A percentile compares a stretch with the other conserved stretches of the same genome.
These are phyloP conservation scores for Nicotiana paniculata DNA, from an alignment of 257 asterid species.

Conservation along the genomic window DNA sequence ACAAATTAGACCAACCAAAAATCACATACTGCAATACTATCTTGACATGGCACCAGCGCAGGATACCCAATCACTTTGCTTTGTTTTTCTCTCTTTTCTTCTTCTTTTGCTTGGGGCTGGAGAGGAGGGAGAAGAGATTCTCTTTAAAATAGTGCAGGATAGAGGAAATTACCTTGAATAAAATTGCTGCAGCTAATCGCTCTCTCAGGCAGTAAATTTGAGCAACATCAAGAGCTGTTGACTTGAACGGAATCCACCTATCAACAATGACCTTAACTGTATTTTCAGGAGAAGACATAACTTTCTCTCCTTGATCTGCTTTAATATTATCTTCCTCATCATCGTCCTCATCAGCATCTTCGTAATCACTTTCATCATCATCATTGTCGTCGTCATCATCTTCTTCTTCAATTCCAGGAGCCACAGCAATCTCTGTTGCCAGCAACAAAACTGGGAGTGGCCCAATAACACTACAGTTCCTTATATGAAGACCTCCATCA, in stretches of 20 bases:
- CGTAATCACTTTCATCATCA: conserved; percentile 39
- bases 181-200: conserved; percentile 69
- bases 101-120: neutral
- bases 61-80: neutral
- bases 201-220: conserved; percentile 89
- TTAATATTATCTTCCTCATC: conserved; percentile 30
- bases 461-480: conserved; percentile 62
- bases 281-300: conserved; percentile 77
- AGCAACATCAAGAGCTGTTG: conserved; percentile 81
- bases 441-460: conserved; percentile 65
- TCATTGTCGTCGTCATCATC: conserved; percentile 42
- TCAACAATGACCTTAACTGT: conserved; percentile 57
- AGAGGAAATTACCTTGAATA: conserved; percentile 46
- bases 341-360: conserved; percentile 23
- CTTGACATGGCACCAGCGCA: neutral
- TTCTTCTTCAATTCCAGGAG: conserved; percentile 37
- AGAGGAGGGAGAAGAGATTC: neutral
- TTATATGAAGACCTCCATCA: conserved; percentile 63
- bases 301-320: conserved; percentile 24
- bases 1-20: neutral
- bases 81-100: neutral
- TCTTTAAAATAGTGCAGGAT: neutral
- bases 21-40: neutral
- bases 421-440: conserved; percentile 75
- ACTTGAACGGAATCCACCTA: conserved; percentile 72